These are phyloP conservation scores for Peronospora belbahrii DNA, from an alignment of 352 stramenopile genomes.

Conservation along the genomic window DNA sequence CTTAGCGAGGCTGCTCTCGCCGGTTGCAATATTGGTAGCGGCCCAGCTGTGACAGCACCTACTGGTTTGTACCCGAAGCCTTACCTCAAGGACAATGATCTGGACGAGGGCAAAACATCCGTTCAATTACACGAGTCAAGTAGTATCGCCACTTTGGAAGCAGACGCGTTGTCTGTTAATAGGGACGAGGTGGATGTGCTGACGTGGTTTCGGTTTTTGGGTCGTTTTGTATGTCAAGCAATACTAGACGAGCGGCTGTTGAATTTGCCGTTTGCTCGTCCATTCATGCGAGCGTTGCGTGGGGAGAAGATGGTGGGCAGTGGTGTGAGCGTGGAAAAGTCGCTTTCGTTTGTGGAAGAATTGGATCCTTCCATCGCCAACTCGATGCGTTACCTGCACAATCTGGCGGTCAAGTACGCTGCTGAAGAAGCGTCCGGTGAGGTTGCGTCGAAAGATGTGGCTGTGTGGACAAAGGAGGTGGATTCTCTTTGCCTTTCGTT, in stretches of 20 bases:
- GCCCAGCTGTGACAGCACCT: slow-evolving; percentile 37
- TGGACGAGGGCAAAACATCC: slow-evolving; percentile 12
- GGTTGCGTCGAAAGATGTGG: slow-evolving; percentile 13
- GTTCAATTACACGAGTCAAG: not conserved
- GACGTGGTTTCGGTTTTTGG: slow-evolving; percentile 65
- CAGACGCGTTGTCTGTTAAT: slow-evolving; percentile 9
- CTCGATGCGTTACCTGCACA: slow-evolving; percentile 55
- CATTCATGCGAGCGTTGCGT: slow-evolving; percentile 56
- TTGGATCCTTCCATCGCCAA: slow-evolving; percentile 60
- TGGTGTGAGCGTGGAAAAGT: slow-evolving; percentile 33
- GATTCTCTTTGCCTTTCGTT: slow-evolving; percentile 68
- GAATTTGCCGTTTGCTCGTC: slow-evolving; percentile 68
- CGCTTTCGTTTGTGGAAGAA: slow-evolving; percentile 51
- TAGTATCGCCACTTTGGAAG: slow-evolving; percentile 8
- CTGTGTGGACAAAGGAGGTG: slow-evolving; percentile 28
- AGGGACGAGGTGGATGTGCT: slow-evolving; percentile 25
- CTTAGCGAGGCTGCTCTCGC: slow-evolving; percentile 35
- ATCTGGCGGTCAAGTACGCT: slow-evolving; percentile 20
- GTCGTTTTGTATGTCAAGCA: slow-evolving; percentile 60
- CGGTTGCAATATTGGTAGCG: slow-evolving; percentile 16
- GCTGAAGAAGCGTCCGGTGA: not conserved
- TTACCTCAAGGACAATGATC: slow-evolving; percentile 6
- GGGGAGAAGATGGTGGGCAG: slow-evolving; percentile 44
- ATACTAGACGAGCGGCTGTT: slow-evolving; percentile 79
- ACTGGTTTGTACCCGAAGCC: slow-evolving; percentile 51